These are phyloP conservation scores for Hibiscus trionum DNA, from an alignment of 345 rosid species.

Conservation along the genomic window DNA sequence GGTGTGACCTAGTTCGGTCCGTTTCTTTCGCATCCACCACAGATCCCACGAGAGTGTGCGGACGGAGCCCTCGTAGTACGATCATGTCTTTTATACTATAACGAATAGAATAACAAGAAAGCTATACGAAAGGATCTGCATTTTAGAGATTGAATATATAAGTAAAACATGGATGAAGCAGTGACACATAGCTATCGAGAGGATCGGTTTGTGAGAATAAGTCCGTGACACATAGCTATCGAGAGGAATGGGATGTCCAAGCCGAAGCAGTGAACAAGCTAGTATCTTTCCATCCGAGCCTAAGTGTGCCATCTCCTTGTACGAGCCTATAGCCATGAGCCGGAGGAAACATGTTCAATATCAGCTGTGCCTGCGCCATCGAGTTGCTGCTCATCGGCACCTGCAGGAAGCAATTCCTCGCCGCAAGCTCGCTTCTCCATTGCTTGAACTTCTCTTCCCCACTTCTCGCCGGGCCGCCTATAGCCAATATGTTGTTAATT, in stretches of 20 bases:
- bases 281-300: slow-evolving; percentile 65
- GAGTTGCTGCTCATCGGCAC: slow-evolving; percentile 55
- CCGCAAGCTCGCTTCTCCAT: slow-evolving; percentile 46
- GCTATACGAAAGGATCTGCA: no score
- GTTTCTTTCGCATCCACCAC: no score
- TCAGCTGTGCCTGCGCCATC: slow-evolving; percentile 67
- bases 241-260: slow-evolving; percentile 43
- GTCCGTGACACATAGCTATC: slow-evolving; percentile 3
- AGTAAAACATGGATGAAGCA: not conserved
- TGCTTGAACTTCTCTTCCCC: slow-evolving; percentile 55
- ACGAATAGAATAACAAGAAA: no score
- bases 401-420: slow-evolving; percentile 26
- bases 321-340: slow-evolving; percentile 53
- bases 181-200: slow-evolving; percentile 12
- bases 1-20: no score
- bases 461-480: slow-evolving; percentile 60
- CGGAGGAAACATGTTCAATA: slow-evolving; percentile 55
- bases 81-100: no score
- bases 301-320: slow-evolving; percentile 54
- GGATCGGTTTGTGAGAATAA: not conserved
- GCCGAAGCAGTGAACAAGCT: slow-evolving; percentile 59
- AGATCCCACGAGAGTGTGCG: no score
- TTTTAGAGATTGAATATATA: not conserved
- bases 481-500: slow-evolving; percentile 56
- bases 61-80: no score